Base-by-base conservation (phyloP, 768 basidiomycete genomes). In the Pisolithus albus region DNA sequence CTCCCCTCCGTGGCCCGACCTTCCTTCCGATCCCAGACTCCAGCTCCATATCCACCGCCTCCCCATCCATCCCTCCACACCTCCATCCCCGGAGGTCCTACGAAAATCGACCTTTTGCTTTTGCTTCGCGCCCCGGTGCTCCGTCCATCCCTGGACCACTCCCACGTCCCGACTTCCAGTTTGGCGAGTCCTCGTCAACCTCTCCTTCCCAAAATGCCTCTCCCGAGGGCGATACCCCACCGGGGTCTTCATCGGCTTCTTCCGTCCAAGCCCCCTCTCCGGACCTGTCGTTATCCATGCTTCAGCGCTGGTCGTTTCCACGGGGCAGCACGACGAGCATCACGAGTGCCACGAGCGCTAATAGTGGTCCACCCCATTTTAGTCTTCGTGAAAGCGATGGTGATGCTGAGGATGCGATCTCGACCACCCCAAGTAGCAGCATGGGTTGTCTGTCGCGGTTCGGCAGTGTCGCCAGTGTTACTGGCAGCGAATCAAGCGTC, bases 101-200 rank as follows among this genome's bases (percentile, higher is more conserved):
- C 42, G 80, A 81, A 53, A 76, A 76, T 53, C 70, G 70, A 13
- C 63, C 78, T 6, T 81, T 75, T 57, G 65, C 77, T 6, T 61
- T 79, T 50, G 70, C 75, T 26, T 71, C 78, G 7, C 76, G 82
- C 36, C 59, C 72, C 64, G 74, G 42, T 72, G 72, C 52, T 64
- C 80, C 54, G 68, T 81, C 67, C 2, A 69, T 69, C 47, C 67
- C 67, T 8, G 83, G 83, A 2, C 83, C 83, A 5, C 70, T 84
- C 16, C 83, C 83, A 2, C 73, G 74, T 5, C 81, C 81, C 38
- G 77, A 75, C 50, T 84, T 81, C 70, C 80, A 80, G 43, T 85
- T 85, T 56, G 83, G 83, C 52, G 74, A 76, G 9, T 78, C 83
- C 26, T 78, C 71, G 46, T 75, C 76, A 3, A 71, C 62, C 16